Conservation (phyloP, 257 asterid genomes). For the Ocimum tenuiflorum region DNA sequence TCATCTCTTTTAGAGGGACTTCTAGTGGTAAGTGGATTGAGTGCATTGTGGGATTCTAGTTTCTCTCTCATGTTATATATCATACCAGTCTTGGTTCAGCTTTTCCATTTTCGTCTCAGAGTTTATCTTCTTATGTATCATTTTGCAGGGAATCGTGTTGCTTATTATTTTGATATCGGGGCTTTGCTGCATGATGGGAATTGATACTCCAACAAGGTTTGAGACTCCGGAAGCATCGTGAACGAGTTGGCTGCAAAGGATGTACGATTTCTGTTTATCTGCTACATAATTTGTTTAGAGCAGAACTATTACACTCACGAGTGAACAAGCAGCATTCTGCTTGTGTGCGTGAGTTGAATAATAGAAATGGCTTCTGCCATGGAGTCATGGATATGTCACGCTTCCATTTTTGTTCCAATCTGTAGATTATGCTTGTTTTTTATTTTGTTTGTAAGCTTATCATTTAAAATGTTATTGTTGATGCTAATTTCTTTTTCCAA, state of each 20-base stretch:
- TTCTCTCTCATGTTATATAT: background rate
- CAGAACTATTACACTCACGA: constrained; percentile 7
- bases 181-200: constrained; percentile 98
- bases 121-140: background rate
- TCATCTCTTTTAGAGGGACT: constrained; percentile 87
- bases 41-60: background rate
- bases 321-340: constrained; percentile 19
- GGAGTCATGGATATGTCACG: constrained; percentile 8
- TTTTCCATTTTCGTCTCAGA: background rate
- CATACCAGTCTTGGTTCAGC: too few relatives aligned
- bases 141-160: constrained; percentile 75
- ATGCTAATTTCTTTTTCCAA: background rate
- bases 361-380: constrained; percentile 17
- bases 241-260: constrained; percentile 20
- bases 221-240: constrained; percentile 83
- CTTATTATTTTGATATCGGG: constrained; percentile 87
- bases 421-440: constrained; percentile 10
- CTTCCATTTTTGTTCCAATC: constrained; percentile 2
- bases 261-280: constrained; percentile 9
- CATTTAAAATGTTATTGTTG: background rate
- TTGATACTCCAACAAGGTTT: constrained; percentile 95
- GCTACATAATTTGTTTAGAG: constrained; percentile 20
- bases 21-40: constrained; percentile 57
- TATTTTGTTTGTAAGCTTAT: constrained; percentile 3
- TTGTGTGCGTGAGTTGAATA: constrained; percentile 25